phyloP scores from a whole-genome alignment of 805 yeast species.

The Lachancea dasiensis region DNA sequence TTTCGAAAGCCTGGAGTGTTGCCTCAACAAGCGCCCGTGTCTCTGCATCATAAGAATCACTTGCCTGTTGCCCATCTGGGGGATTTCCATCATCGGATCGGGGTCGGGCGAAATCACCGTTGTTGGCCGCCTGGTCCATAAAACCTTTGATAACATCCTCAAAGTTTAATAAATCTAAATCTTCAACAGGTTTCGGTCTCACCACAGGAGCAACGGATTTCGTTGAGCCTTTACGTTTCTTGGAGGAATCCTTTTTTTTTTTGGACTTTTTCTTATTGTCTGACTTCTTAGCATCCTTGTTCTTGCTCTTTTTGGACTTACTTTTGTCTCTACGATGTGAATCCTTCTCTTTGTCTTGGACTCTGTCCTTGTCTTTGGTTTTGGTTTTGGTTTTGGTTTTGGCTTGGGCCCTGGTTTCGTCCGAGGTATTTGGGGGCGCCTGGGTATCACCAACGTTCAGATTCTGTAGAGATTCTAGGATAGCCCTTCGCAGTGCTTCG shows the following conservation, averaged over 20 bases:
- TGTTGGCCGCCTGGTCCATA: constrained; percentile 18
- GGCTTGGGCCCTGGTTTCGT: no score
- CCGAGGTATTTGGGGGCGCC: no score
- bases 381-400: no score
- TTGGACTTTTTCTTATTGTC: constrained; percentile 14
- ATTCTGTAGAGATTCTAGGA: constrained; percentile 27
- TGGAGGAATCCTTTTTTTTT: constrained; percentile 18
- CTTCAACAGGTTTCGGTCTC: constrained; percentile 7
- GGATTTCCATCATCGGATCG: not conserved
- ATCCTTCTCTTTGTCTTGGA: constrained; percentile 3
- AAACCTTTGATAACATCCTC: constrained; percentile 30
- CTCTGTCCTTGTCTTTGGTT: no score
- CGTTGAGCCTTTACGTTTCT: constrained; percentile 16
- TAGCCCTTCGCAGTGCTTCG: constrained; percentile 30
- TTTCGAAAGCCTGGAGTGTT: constrained; percentile 31
- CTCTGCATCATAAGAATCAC: constrained; percentile 24
- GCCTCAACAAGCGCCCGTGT: constrained; percentile 32
- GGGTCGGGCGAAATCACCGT: constrained; percentile 4
- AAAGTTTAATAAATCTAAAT: constrained; percentile 23
- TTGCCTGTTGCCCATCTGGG: not conserved
- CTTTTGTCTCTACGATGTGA: constrained; percentile 5
- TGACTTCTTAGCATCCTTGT: constrained; percentile 13
- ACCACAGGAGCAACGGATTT: constrained; percentile 12
- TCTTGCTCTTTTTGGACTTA: constrained; percentile 11
- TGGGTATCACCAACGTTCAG: constrained; percentile 11